Base-by-base conservation (phyloP, 306 rosid genomes). In the Argentina anserina region DNA sequence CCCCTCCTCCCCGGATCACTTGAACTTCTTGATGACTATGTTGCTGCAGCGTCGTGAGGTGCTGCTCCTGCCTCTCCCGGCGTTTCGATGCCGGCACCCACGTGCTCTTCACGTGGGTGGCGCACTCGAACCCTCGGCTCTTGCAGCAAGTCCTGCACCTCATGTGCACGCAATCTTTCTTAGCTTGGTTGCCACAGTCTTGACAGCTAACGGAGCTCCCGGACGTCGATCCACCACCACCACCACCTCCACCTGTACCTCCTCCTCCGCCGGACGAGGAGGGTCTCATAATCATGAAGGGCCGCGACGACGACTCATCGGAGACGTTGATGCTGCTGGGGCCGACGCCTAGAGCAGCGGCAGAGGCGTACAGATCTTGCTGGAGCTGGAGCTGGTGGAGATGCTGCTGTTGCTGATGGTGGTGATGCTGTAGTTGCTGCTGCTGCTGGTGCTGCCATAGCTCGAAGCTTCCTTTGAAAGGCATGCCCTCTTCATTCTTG, bases 131-230 rank as follows among this genome's bases (percentile, higher is more conserved):
- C 5, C 99, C 99, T 17, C 99, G 90, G 84, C 93, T 91, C 73
- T 91, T 95, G 65, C 99, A 95, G 77, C 99, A 95, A 25, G 97
- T 91, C 40, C 99, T 82, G 50, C 99, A 95, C 67, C 99, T 69
- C 85, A 82, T 76, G 80, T 95, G 97, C 59, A 80, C 77, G 74
- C 99, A 95, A 56, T 95, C 97, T 61, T 91, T 95, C 83, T 95
- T 95, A 0, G 99, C 97, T 58, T 95, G 99, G 82, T 95, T 95
- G 13, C 99, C 99, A 9, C 99, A 95, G 72, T 95, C 99, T 59
- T 91, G 97, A 75, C 99, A 95, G 49, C 96, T 91, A 13, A 90
- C 15, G 5, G 76, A 46, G 42, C 42, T 8, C 42, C 67, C 67
- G 7, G 65, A 59, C 20, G 65, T 59, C 37, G 65, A 59, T 17